Evolutionary conservation across 495 filamentous ascomycete genomes (phyloP), one percentile per base, ranked within the genome.

Genomic region (Cercophora scortea): DNA sequence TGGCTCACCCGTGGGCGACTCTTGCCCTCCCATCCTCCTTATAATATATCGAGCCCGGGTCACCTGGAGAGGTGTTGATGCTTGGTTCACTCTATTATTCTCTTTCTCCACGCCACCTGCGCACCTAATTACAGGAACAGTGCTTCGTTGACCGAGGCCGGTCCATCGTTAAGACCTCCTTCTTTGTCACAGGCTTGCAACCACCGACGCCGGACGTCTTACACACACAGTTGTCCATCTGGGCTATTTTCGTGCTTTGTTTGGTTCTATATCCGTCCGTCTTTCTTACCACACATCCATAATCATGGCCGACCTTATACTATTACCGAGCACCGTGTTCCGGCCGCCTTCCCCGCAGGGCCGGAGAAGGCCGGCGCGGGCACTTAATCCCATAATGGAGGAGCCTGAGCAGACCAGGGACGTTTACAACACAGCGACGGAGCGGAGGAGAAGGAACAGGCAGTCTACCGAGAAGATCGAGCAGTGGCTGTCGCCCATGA

Each of bases 311-410:
- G 79, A 77, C 43, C 61, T 70, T 59, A 66, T 76, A 64, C 61
- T 79, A 61, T 75, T 86, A 58, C 77, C 80, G 53, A 69, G 79
- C 63, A 79, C 72, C 56, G 78, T 74, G 39, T 85, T 80, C 68
- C 67, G 71, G 65, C 80, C 85, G 55, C 81, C 80, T 53, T 77
- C 79, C 62, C 81, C 75, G 87, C 89, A 79, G 87, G 87, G 67
- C 64, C 72, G 68, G 66, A 74, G 71, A 77, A 81, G 76, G 71
- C 42, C 34, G 79, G 77, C 64, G 74, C 78, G 66, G 66, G 71
- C 53, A 56, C 85, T 91, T 87, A 89, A 91, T 88, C 86, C 87
- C 55, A 89, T 91, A 83, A 84, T 87, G 62, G 88, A 91, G 72
- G 85, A 90, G 63, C 77, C 68, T 34, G 65, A 66, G 36, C 59